Percentiles rank a stretch among this genome's conserved stretches.
These are phyloP conservation scores for Exophiala viscosa DNA, from an alignment of 2,329 filamentous ascomycete genomes.

Conservation along the genomic window DNA sequence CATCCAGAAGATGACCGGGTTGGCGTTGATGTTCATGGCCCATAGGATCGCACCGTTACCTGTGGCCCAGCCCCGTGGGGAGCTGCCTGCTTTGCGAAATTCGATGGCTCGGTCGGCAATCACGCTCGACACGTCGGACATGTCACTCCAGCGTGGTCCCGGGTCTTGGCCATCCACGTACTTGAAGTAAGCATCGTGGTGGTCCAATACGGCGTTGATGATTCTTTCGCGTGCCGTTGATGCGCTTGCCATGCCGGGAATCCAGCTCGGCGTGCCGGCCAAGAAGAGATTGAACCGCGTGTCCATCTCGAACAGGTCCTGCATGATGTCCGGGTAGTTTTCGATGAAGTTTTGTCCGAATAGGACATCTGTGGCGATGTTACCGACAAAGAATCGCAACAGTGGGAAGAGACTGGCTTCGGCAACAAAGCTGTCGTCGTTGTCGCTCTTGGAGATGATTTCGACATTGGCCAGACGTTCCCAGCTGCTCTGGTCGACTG, in stretches of 20 bases:
- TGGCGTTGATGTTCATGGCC: constrained; percentile 52
- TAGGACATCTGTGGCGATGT: constrained; percentile 45
- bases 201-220: constrained; percentile 39
- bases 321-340: constrained; percentile 51
- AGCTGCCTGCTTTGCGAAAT: constrained; percentile 34
- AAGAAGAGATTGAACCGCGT: constrained; percentile 52
- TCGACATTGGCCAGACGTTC: constrained; percentile 52
- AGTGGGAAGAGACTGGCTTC: constrained; percentile 53
- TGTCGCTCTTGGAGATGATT: constrained; percentile 36
- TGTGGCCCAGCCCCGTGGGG: constrained; percentile 32
- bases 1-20: constrained; percentile 52
- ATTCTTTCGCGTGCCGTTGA: constrained; percentile 46
- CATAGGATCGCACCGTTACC: constrained; percentile 48
- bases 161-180: constrained; percentile 42
- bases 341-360: constrained; percentile 52
- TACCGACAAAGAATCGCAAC: constrained; percentile 56
- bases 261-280: constrained; percentile 54
- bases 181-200: constrained; percentile 42
- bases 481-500: constrained; percentile 61
- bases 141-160: constrained; percentile 44
- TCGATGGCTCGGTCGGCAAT: constrained; percentile 41
- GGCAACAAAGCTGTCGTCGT: constrained; percentile 38
- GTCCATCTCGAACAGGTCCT: constrained; percentile 56
- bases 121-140: constrained; percentile 48
- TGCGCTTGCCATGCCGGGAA: constrained; percentile 49